These are phyloP conservation scores for Tylopilus balloui DNA, from an alignment of 768 basidiomycete genomes.

Conservation along the genomic window DNA sequence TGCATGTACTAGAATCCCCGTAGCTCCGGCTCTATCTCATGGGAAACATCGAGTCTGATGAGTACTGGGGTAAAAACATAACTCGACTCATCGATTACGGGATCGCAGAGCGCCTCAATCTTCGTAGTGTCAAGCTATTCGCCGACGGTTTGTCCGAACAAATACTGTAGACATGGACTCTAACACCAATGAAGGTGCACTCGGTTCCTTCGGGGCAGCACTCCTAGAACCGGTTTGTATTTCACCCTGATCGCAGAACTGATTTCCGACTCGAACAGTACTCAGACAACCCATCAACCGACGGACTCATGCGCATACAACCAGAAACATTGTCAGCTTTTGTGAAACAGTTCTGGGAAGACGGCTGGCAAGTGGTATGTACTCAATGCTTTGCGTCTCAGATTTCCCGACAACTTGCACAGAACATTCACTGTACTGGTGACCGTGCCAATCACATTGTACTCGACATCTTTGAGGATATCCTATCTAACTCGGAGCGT, in stretches of 20 bases:
- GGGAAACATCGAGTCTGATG: slow-evolving; percentile 47
- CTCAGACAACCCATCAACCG: slow-evolving; percentile 66
- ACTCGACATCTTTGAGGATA: slow-evolving; percentile 76
- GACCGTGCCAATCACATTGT: slow-evolving; percentile 84
- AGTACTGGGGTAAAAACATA: slow-evolving; percentile 64
- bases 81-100: slow-evolving; percentile 60
- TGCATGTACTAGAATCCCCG: background rate
- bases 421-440: slow-evolving; percentile 89
- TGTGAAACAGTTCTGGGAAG: slow-evolving; percentile 60
- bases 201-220: slow-evolving; percentile 92
- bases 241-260: background rate
- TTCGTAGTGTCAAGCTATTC: slow-evolving; percentile 69
- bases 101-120: slow-evolving; percentile 45
- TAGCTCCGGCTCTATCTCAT: slow-evolving; percentile 62
- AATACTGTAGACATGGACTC: background rate
- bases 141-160: slow-evolving; percentile 53
- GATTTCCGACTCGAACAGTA: slow-evolving; percentile 39
- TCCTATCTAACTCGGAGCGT: slow-evolving; percentile 35
- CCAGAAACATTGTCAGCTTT: slow-evolving; percentile 50
- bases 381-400: background rate
- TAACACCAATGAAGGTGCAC: slow-evolving; percentile 52
- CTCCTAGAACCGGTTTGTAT: slow-evolving; percentile 38
- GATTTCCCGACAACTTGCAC: background rate
- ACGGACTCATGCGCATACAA: slow-evolving; percentile 62
- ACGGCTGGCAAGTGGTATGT: slow-evolving; percentile 82